phyloP scores from a whole-genome alignment of 1,139 yeast species.

The Geotrichum europaeum region DNA sequence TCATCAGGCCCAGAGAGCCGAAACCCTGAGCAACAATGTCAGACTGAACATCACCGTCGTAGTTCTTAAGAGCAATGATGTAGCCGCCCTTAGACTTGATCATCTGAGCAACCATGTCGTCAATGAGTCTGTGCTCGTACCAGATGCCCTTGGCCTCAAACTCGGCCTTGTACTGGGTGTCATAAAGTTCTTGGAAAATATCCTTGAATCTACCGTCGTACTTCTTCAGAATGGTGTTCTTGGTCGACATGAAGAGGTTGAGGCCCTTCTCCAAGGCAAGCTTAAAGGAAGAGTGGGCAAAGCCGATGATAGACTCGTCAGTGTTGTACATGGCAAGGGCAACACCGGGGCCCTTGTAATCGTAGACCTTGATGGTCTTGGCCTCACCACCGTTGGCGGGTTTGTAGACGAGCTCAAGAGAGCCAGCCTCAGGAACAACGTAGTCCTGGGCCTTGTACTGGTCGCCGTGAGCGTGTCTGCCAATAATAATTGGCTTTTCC shows the following conservation, averaged over 20 bases:
- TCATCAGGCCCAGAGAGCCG: conserved; percentile 94
- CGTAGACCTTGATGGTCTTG: conserved; percentile 56
- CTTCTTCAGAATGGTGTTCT: conserved; percentile 86
- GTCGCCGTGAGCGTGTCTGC: conserved; percentile 96
- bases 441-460: conserved; percentile 91
- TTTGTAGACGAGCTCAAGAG: conserved; percentile 67
- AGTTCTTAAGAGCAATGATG: conserved; percentile 91
- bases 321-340: conserved; percentile 95
- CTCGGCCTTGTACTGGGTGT: conserved; percentile 54
- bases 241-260: conserved; percentile 81
- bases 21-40: conserved; percentile 98
- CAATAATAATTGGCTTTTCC: conserved; percentile 92
- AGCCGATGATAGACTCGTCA: conserved; percentile 80
- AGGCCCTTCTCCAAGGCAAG: conserved; percentile 72
- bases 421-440: conserved; percentile 73
- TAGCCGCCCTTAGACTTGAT: conserved; percentile 91
- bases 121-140: conserved; percentile 94
- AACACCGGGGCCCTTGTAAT: conserved; percentile 74
- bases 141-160: conserved; percentile 78
- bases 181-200: conserved; percentile 79
- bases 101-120: conserved; percentile 99
- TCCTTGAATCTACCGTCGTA: conserved; percentile 96
- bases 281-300: conserved; percentile 88
- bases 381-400: conserved; percentile 61
- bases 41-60: conserved; percentile 96